Evolutionary conservation across 176 grass and related monocot genomes (phyloP), one percentile per base, ranked within the genome.

Genomic region (Cenchrus americanus): DNA sequence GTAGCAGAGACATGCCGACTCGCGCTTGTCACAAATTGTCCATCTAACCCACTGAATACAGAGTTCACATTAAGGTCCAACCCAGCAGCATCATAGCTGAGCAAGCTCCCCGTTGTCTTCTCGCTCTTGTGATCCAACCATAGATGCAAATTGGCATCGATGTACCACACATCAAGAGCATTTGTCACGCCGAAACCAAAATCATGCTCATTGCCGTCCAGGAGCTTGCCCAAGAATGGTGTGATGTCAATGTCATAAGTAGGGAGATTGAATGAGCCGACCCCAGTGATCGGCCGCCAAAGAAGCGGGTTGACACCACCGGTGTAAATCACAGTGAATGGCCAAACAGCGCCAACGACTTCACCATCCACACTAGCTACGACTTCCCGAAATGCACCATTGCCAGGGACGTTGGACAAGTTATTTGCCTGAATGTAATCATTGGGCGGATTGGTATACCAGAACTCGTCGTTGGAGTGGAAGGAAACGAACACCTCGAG

Each of bases 231-330:
- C 26, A 94, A 21, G 82, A 92, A 94, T 5, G 90, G 92, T 0
- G 92, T 94, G 41, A 92, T 73, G 14, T 94, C 90, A 26, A 94
- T 79, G 73, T 86, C 89, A 57, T 94, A 94, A 0, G 90, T 87
- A 0, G 92, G 92, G 4, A 89, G 72, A 73, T 87, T 75, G 79
- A 88, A 94, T 0, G 92, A 85, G 12, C 87, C 89, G 47, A 94
- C 79, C 11, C 68, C 71, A 0, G 92, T 88, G 62, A 94, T 86
- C 7, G 92, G 92, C 9, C 82, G 47, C 92, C 92, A 94, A 0
- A 94, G 23, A 19, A 94, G 85, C 3, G 92, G 92, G 43, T 94
- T 94, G 21, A 94, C 69, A 10, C 86, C 83, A 0, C 93, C 85
- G 0, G 90, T 81, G 48, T 95, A 92, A 17, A 95, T 92, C 10